Evolutionary conservation across 1,284 basidiomycete species (phyloP), one percentile per base, ranked within the genome.

Genomic region (Rhodotorula sp.): DNA sequence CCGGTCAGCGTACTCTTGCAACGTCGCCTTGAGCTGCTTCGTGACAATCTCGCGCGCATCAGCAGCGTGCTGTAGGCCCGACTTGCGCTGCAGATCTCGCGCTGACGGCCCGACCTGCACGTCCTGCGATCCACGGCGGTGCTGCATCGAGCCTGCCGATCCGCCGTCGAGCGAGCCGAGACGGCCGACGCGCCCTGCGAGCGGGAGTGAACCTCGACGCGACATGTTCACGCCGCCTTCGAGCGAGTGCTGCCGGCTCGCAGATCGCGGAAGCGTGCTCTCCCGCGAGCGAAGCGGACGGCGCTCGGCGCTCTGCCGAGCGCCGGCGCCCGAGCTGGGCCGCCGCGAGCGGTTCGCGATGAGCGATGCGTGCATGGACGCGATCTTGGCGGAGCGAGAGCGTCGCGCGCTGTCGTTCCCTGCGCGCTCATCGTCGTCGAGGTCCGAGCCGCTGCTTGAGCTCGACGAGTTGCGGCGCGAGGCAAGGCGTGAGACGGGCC

Each of bases 1-100:
- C 27, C 61, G 51, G 39, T 76, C 75, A 2, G 75, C 75, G 29
- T 75, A 75, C 13, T 69, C 75, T 19, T 50, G 55, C 13, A 76
- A 41, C 3, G 66, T 67, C 27, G 39, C 39, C 41, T 32, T 37
- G 12, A 76, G 32, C n/a, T 70, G 69, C 25, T 51, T 29, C 51
- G 69, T 67, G 29, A 73, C 64, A 10, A 71, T 27, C 22, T 63
- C 64, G 19, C 56, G 53, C 19, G 63, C 65, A 1, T 73, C 61
- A 1, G 22, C 36, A 12, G 64, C 59, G 13, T 67, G 65, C 19
- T 37, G 27, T 5, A 22, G 19, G 7, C 46, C 51, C 8, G 58
- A 64, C 15, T 34, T 34, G 3, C 44, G 65, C 4, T 25, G 21
- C 3, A 76, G 67, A 50, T 67, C 59, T 22, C 53, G 19, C 12